phyloP scores from a whole-genome alignment of 208 protist genomes.

The Leishmania major region DNA sequence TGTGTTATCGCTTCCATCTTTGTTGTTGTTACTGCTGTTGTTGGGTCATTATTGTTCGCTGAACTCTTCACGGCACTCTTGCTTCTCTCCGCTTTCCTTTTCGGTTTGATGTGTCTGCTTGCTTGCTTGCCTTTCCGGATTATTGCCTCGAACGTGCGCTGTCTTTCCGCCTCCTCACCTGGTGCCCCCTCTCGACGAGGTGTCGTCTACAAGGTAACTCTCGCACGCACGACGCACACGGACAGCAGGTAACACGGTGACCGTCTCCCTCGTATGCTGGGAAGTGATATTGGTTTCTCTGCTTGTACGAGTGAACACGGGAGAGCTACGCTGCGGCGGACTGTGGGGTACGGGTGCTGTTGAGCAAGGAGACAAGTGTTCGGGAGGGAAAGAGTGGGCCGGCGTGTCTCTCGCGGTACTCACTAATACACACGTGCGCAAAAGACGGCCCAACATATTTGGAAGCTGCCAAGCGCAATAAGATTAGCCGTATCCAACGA shows the following conservation, averaged over 20 bases:
- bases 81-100: background rate
- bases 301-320: background rate
- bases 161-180: background rate
- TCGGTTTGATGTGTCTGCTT: too few species aligned
- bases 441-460: background rate
- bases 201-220: background rate
- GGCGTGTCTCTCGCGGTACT: background rate
- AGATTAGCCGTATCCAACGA: background rate
- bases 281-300: background rate
- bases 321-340: background rate
- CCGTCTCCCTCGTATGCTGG: background rate
- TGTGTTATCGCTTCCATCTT: background rate
- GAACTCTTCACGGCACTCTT: background rate
- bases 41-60: background rate
- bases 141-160: background rate
- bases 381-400: background rate
- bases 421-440: background rate
- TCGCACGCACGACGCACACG: background rate
- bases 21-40: background rate
- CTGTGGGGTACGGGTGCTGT: background rate
- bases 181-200: background rate
- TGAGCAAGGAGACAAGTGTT: background rate
- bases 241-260: background rate
- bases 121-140: background rate
- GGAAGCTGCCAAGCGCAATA: background rate